These are phyloP conservation scores for Tubosaeta sp. DNA, from an alignment of 768 basidiomycete species.

Conservation along the genomic window DNA sequence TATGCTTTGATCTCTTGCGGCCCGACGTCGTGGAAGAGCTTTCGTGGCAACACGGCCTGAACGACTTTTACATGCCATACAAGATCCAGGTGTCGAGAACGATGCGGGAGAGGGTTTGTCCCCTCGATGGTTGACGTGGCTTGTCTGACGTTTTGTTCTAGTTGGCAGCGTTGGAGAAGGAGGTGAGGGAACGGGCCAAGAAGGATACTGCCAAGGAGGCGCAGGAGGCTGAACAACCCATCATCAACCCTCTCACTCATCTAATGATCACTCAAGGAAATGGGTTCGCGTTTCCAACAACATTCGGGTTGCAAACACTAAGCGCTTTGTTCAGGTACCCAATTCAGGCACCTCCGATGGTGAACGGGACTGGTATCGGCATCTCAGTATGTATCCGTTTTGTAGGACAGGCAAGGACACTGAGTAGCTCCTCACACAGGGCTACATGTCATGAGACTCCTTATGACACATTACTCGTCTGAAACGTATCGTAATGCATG, in stretches of 20 bases:
- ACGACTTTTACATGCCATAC: conserved; percentile 98
- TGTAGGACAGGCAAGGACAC: background rate
- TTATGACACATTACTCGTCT: background rate
- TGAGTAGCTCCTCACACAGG: conserved; percentile 33
- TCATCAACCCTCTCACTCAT: conserved; percentile 75
- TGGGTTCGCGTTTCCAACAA: conserved; percentile 33
- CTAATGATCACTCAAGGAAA: conserved; percentile 75
- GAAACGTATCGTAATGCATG: conserved; percentile 27
- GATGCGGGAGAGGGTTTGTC: conserved; percentile 64
- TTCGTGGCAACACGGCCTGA: conserved; percentile 93
- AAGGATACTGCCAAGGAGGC: conserved; percentile 88
- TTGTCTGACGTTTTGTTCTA: conserved; percentile 25
- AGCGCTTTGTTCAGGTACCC: conserved; percentile 42
- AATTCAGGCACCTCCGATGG: conserved; percentile 56
- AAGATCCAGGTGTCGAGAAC: conserved; percentile 84
- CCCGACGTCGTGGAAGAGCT: conserved; percentile 91
- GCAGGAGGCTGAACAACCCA: conserved; percentile 78
- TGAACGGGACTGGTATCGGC: conserved; percentile 50
- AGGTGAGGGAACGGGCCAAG: conserved; percentile 82
- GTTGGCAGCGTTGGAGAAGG: conserved; percentile 80
- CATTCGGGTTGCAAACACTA: background rate
- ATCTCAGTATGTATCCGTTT: conserved; percentile 49
- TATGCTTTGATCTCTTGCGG: conserved; percentile 94
- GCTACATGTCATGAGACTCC: conserved; percentile 40
- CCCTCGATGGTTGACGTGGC: background rate